phyloP scores from a whole-genome alignment of 1,284 basidiomycete genomes.

The Neonothopanus nambi region DNA sequence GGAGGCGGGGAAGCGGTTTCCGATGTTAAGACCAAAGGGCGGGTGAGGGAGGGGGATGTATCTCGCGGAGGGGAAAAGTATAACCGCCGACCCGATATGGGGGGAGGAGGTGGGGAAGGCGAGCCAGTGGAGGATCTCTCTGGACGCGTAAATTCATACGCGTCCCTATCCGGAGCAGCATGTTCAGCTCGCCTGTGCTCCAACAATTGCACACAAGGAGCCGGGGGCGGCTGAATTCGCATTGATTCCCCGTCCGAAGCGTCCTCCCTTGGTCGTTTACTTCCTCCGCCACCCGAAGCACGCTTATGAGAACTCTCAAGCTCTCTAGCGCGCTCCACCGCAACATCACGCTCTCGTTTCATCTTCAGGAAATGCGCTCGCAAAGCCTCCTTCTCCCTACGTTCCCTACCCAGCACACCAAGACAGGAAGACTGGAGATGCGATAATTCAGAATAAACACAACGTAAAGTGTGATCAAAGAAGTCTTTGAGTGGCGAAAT shows the following conservation, averaged over 20 bases:
- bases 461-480: conserved; percentile 3
- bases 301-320: not conserved
- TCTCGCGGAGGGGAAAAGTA: not conserved
- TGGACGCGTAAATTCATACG: conserved; percentile 5
- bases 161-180: not conserved
- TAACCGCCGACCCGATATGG: conserved; percentile 6
- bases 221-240: conserved; percentile 2
- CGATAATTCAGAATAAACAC: conserved; percentile 3
- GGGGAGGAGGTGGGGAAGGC: conserved; percentile 12
- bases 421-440: conserved; percentile 12
- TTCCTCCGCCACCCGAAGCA: not conserved
- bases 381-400: conserved; percentile 12
- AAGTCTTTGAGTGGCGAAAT: not conserved
- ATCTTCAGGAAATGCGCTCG: conserved; percentile 9
- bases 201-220: not conserved
- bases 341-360: conserved; percentile 13
- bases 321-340: not conserved
- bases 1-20: not conserved
- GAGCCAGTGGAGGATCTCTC: not conserved
- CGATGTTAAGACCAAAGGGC: not conserved
- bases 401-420: conserved; percentile 5
- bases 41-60: not conserved
- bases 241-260: not conserved
- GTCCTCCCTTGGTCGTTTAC: conserved; percentile 1
- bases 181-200: not conserved